Base-by-base conservation (phyloP, 1,284 basidiomycete genomes). In the Ustilago cynodontis region DNA sequence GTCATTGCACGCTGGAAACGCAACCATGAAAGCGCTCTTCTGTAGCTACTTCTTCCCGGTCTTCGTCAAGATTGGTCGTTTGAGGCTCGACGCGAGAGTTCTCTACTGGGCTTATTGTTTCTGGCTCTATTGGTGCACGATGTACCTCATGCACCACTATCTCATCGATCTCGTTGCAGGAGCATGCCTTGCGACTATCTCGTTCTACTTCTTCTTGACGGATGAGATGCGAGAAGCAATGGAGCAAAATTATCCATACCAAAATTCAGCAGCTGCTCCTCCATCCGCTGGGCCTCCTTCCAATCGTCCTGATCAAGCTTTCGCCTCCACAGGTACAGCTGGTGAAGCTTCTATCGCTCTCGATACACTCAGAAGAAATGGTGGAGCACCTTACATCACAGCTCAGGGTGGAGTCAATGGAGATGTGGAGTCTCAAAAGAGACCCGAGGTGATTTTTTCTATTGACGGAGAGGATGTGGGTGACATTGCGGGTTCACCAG, bases 81-180 rank as follows among this genome's bases (percentile, higher is more conserved):
- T 82, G 35, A 65, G 77, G 22, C 35, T 82, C 26, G 82, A 82
- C 20, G 89, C 16, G 87, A 87, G 61, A 14, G 81, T 87, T 1
- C 90, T 90, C 74, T 91, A 92, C 68, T 98, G 94, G 94, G 88
- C 87, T 0, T 98, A 99, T 86, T 91, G 91, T 2, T 91, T 90
- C n/a, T 88, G 94, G 35, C 90, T 99, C 1, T 99, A 97, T 87
- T 98, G 95, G 96, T 92, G 93, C 26, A 99, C 96, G 35, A 99
- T 99, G 96, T 80, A 79, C 59, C 77, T 84, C 26, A 84, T 83
- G 77, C 85, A 86, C 57, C 85, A 98, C 88, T 99, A 98, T 88
- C 91, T 98, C 79, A 94, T 99, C 87, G 97, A 99, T 84, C 92
- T 98, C 79, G 93, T 95, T 39, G 93, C 92, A 3, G 96, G 96